Evolutionary conservation across 2,329 filamentous ascomycete species (phyloP), one percentile per base, ranked within the genome.

Genomic region (Chaetomiaceae sp.): DNA sequence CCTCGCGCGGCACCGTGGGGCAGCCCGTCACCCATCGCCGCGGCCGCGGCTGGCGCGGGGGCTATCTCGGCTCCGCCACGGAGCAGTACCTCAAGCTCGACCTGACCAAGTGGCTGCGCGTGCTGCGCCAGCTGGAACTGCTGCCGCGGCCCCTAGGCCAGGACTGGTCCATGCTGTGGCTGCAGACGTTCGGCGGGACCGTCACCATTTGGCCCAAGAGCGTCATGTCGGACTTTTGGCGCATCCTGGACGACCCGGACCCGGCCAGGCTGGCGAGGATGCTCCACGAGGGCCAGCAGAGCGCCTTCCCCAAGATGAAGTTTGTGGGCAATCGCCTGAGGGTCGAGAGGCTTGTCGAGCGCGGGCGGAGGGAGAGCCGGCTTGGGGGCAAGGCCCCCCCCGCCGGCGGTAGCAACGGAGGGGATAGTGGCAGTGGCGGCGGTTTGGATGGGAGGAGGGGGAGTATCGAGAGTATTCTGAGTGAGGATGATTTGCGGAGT

Each of bases 41-140:
- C 62, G 94, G 94, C 5, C 87, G 90, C 42, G 94, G 94, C 51
- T 99, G 94, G 94, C 86, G 94, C 48, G 94, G 94, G 34, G 94
- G 94, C 1, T 99, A 95, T 71, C 78, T 99, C 13, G 92, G 94
- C 58, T 92, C 87, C 6, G 92, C 94, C 0, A 83, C 87, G 5
- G 94, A 99, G 70, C 90, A 96, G 69, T 96, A 94, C 66, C 82
- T 99, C 67, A 97, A 97, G 69, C 82, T 99, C 21, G 94, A 99
- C 69, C 79, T 99, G 62, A 95, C 89, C 64, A 99, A 99, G 74
- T 99, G 94, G 90, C 83, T 99, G 34, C 94, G 94, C 67, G 92
- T 99, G 18, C 80, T 97, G 37, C 86, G 91, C 1, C 90, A 96
- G 66, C 80, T 97, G 0, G 94, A 99, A 69, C 78, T 99, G 4